Percentiles rank a stretch among this genome's conserved stretches.
Evolutionary conservation across 305 asterid genomes (phyloP).

Genomic region (Striga hermonthica): DNA sequence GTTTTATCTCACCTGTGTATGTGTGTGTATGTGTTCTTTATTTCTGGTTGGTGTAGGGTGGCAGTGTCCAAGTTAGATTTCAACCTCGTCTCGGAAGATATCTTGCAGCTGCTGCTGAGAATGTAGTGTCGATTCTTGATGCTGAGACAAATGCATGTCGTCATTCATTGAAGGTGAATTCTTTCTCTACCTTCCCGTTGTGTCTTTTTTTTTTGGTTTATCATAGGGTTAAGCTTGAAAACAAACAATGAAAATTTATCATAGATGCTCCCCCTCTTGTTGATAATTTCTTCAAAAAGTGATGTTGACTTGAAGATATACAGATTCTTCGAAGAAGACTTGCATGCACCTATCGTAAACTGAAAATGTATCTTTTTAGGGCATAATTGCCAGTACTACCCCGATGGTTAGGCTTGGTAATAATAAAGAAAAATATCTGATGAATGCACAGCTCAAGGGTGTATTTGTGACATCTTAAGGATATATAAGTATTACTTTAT

Average conservation of each 20-base stretch:
- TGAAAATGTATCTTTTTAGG: no score
- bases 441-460: no score
- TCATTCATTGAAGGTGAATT: conserved; percentile 66
- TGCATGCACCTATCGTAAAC: background rate
- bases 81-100: conserved; percentile 90
- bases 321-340: background rate
- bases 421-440: no score
- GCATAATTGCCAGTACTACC: no score
- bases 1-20: background rate
- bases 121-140: conserved; percentile 79
- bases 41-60: conserved; percentile 54
- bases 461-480: no score
- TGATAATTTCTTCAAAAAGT: no score
- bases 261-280: no score
- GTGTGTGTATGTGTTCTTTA: background rate
- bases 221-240: background rate
- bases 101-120: conserved; percentile 93
- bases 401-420: no score
- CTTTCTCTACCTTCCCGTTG: background rate
- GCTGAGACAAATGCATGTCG: conserved; percentile 74
- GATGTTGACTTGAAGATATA: background rate
- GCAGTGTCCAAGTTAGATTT: conserved; percentile 78
- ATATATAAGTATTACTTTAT: no score
- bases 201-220: background rate
- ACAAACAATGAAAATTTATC: no score